Conservation (phyloP, 2,329 filamentous ascomycete species). For the Raffaelea ambrosiae region DNA sequence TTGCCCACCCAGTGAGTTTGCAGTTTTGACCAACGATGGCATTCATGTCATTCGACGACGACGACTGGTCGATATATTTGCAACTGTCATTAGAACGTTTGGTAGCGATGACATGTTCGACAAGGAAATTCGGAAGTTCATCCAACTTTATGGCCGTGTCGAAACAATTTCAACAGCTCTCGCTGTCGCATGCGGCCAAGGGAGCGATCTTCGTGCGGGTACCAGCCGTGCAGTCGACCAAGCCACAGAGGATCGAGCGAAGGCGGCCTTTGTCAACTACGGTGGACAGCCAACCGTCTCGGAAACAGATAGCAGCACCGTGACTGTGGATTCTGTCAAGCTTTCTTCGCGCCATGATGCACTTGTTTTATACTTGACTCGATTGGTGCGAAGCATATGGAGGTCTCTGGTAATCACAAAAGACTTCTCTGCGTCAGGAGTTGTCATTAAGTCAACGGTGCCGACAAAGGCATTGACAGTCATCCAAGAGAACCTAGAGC, state of each 20-base stretch:
- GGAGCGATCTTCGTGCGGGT: slow-evolving; percentile 62
- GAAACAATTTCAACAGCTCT: slow-evolving; percentile 87
- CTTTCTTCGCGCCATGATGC: slow-evolving; percentile 87
- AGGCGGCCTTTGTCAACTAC: slow-evolving; percentile 83
- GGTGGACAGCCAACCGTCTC: slow-evolving; percentile 81
- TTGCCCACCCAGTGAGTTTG: slow-evolving; percentile 70
- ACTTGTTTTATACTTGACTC: slow-evolving; percentile 76
- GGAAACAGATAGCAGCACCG: slow-evolving; percentile 62
- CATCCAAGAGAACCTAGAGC: slow-evolving; percentile 73
- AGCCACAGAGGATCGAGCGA: slow-evolving; percentile 74
- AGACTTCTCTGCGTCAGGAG: slow-evolving; percentile 57
- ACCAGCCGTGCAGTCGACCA: slow-evolving; percentile 75
- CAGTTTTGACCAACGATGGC: slow-evolving; percentile 83
- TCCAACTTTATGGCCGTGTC: slow-evolving; percentile 74
- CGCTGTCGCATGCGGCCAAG: slow-evolving; percentile 91
- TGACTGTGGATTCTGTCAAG: slow-evolving; percentile 71
- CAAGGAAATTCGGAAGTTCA: slow-evolving; percentile 73
- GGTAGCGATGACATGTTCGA: slow-evolving; percentile 74
- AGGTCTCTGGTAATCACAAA: slow-evolving; percentile 66
- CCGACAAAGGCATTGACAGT: slow-evolving; percentile 58
- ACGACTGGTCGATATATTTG: slow-evolving; percentile 86
- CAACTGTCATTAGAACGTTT: slow-evolving; percentile 65
- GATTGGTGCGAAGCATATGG: slow-evolving; percentile 87
- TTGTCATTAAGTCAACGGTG: slow-evolving; percentile 60
- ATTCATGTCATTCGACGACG: slow-evolving; percentile 78